Base-by-base conservation (phyloP, 805 yeast species). In the Kodamaea leandrae region DNA sequence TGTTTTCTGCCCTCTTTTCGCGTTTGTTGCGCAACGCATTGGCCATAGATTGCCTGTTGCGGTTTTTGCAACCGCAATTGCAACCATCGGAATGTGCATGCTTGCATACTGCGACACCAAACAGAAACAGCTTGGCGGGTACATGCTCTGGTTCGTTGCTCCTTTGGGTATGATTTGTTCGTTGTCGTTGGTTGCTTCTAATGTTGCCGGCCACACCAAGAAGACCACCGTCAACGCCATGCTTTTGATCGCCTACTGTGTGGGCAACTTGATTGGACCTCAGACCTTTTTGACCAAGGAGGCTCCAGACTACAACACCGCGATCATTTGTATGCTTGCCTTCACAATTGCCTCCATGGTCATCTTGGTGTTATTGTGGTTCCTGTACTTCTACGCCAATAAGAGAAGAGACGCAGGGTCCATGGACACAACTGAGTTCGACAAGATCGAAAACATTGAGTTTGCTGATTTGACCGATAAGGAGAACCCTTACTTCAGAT, bases 231-330 rank as follows among this genome's bases (percentile, higher is more conserved):
- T 60, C 17, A 58, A 64, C 42, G 62, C 66, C 13, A 55, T 64
- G 44, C 57, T 55, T 48, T 64, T 59, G 24, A 44, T 63, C 26
- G 63, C 62, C 3, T 60, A n/a, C n/a, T n/a, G n/a, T n/a, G n/a
- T n/a, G n/a, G n/a, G n/a, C n/a, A n/a, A n/a, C n/a, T n/a, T n/a
- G n/a, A n/a, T n/a, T n/a, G n/a, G n/a, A n/a, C n/a, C n/a, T n/a
- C n/a, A n/a, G n/a, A n/a, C n/a, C n/a, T 76, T 76, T 50, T 55
- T 58, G 36, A 56, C 58, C 0, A 43, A 38, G 3, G 73, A 77
- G 47, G 74, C 77, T 2, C 78, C 79, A 14, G 43, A 47, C 3
- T 75, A 72, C 46, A 50, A 53, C 6, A 61, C 65, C n/a, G n/a
- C n/a, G n/a, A n/a, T n/a, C n/a, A n/a, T n/a, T n/a, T n/a, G n/a